Evolutionary conservation across 768 basidiomycete species (phyloP).

Genomic region (Lentinus tigrinus): DNA sequence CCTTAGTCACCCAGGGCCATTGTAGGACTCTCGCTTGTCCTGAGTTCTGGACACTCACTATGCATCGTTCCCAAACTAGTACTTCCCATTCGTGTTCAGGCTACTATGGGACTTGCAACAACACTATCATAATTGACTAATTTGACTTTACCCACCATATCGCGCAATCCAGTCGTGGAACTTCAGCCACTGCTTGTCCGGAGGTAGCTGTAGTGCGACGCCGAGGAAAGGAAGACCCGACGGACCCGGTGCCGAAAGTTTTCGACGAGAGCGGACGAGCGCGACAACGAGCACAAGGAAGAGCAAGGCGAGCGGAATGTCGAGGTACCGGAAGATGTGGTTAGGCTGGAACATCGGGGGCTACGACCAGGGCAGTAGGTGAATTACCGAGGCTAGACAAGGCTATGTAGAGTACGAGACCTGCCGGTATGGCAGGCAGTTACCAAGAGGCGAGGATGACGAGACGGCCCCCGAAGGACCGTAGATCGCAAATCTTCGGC

Average conservation of each 20-base stretch:
- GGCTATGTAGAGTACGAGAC: neutral
- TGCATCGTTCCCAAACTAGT: too few relatives aligned
- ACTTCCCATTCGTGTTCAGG: too few relatives aligned
- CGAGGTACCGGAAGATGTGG: neutral
- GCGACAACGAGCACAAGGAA: neutral
- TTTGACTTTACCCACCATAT: constrained; percentile 19
- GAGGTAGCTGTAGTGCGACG: constrained; percentile 25
- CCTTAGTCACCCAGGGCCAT: too few relatives aligned
- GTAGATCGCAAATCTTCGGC: neutral
- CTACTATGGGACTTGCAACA: neutral
- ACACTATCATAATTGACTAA: neutral
- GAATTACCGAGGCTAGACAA: neutral
- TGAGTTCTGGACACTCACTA: too few relatives aligned
- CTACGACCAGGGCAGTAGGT: neutral
- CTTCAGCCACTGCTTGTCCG: constrained; percentile 26
- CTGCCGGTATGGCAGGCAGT: neutral
- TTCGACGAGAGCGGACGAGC: neutral
- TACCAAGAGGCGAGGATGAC: neutral
- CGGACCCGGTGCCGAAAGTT: constrained; percentile 24
- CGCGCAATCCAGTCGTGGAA: constrained; percentile 24
- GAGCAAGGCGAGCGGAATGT: neutral
- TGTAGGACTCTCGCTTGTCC: too few relatives aligned
- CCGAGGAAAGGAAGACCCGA: constrained; percentile 21
- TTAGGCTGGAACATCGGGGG: neutral
- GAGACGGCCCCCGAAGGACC: neutral